Conservation (phyloP, 352 stramenopile genomes). For the Pythium sp. region DNA sequence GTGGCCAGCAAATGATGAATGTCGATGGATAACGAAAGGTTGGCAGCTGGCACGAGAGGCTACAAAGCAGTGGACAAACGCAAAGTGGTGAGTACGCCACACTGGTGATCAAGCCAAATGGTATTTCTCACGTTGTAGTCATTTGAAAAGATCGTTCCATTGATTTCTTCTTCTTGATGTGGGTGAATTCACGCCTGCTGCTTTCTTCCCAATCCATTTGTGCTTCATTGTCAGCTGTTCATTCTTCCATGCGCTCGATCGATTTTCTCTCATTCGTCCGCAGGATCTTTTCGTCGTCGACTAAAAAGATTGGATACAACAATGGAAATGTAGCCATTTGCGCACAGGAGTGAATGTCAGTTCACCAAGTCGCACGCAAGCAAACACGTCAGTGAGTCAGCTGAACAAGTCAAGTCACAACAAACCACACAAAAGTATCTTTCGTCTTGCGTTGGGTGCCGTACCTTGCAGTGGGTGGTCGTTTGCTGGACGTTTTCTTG, state of each 20-base stretch:
- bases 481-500: conserved; percentile 57
- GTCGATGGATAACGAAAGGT: neutral
- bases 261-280: conserved; percentile 2
- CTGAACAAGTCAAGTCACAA: neutral
- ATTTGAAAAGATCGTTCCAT: neutral
- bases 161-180: neutral
- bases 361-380: neutral
- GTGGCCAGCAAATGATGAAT: neutral
- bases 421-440: neutral
- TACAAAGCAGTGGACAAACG: neutral
- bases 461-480: conserved; percentile 59
- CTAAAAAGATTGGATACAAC: neutral
- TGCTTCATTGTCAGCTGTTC: neutral
- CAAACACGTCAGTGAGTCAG: neutral
- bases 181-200: neutral
- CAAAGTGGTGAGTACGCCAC: neutral
- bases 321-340: neutral
- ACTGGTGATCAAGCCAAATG: neutral
- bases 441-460: neutral
- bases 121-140: neutral
- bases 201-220: neutral
- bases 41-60: neutral
- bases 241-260: neutral
- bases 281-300: conserved; percentile 5
- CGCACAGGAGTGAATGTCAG: neutral